These are phyloP conservation scores for Lanmaoa pseudosensibilis DNA, from an alignment of 768 basidiomycete genomes.

Conservation along the genomic window DNA sequence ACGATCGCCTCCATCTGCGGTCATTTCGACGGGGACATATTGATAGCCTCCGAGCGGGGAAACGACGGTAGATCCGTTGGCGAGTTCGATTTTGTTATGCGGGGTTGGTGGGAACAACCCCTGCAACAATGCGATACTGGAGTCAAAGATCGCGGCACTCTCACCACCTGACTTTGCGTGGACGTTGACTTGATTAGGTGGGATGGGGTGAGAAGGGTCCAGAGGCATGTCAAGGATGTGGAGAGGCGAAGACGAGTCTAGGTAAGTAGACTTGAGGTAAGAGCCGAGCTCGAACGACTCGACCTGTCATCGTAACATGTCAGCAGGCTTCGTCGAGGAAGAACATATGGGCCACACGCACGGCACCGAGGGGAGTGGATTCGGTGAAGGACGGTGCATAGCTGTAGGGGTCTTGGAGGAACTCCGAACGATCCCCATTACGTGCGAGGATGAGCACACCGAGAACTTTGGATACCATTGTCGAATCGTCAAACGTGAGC, in stretches of 20 bases:
- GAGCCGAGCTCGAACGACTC: conserved; percentile 68
- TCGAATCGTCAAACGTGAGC: conserved; percentile 16
- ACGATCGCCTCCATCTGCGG: conserved; percentile 52
- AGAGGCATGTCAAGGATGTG: conserved; percentile 68
- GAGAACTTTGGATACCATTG: conserved; percentile 44
- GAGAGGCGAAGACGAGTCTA: conserved; percentile 62
- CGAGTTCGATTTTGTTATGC: conserved; percentile 68
- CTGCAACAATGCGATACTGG: conserved; percentile 77
- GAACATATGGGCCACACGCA: conserved; percentile 30
- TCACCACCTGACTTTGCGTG: conserved; percentile 82
- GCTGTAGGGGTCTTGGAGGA: conserved; percentile 68
- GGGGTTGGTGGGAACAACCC: conserved; percentile 79
- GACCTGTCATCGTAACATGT: conserved; percentile 41
- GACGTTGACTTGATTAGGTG: conserved; percentile 68
- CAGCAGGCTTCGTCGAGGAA: background rate
- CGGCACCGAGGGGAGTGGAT: conserved; percentile 78
- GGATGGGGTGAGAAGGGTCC: conserved; percentile 54
- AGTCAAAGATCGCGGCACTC: conserved; percentile 80
- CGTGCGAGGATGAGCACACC: conserved; percentile 77
- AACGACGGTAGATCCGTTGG: conserved; percentile 70
- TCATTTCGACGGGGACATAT: conserved; percentile 76
- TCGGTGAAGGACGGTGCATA: conserved; percentile 63
- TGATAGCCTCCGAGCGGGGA: conserved; percentile 85
- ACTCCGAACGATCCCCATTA: conserved; percentile 71
- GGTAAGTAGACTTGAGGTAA: conserved; percentile 62